Evolutionary conservation across 306 rosid species (phyloP).

Genomic region (Glycyrrhiza uralensis): DNA sequence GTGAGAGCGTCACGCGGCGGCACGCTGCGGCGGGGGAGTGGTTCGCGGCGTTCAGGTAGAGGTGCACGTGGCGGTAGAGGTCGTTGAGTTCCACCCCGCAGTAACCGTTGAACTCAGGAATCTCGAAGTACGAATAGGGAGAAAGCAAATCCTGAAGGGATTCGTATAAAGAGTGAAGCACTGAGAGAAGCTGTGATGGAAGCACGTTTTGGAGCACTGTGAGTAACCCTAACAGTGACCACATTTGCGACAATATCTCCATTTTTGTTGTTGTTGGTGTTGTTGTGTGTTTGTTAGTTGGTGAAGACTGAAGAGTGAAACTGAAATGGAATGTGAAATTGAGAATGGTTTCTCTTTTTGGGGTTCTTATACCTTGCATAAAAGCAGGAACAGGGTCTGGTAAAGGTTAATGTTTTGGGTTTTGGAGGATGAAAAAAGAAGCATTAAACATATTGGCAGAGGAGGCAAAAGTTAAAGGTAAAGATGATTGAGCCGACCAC

Average conservation of each 20-base stretch:
- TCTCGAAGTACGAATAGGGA: conserved; percentile 71
- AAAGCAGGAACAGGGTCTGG: conserved; percentile 25
- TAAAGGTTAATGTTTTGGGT: conserved; percentile 39
- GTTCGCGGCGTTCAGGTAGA: conserved; percentile 65
- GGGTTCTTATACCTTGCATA: conserved; percentile 26
- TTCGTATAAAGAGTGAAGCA: conserved; percentile 71
- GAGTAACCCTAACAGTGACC: conserved; percentile 79
- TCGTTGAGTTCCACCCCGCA: conserved; percentile 82
- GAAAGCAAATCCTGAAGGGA: conserved; percentile 69
- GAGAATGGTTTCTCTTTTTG: neutral
- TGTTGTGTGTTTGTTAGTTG: neutral
- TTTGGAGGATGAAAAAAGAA: conserved; percentile 26
- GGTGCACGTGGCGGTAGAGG: conserved; percentile 77
- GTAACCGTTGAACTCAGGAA: conserved; percentile 89
- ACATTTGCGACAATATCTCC: conserved; percentile 85
- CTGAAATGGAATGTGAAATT: conserved; percentile 6
- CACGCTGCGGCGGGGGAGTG: conserved; percentile 45
- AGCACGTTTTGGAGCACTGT: conserved; percentile 81
- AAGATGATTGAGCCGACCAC: conserved; percentile 49
- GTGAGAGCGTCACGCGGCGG: conserved; percentile 70
- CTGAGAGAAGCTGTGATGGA: conserved; percentile 74
- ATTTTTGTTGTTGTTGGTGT: conserved; percentile 14
- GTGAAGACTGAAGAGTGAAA: neutral
- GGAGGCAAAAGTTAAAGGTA: conserved; percentile 51
- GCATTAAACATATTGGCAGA: conserved; percentile 24